Evolutionary conservation across 1,139 yeast species (phyloP).

Genomic region (Taphrina deformans): DNA sequence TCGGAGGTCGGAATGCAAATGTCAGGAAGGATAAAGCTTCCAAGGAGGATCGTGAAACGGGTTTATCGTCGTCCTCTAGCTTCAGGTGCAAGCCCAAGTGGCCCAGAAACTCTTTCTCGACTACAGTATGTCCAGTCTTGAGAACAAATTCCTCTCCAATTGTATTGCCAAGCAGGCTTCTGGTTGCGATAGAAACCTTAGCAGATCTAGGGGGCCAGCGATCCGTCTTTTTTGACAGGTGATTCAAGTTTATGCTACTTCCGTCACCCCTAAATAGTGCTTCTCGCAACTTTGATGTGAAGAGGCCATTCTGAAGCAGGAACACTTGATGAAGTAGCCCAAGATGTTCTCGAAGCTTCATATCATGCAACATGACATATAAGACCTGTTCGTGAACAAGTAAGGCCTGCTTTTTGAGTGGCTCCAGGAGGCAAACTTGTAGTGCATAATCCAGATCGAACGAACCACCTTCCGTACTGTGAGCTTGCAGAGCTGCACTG

Average conservation of each 20-base stretch:
- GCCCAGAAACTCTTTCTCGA: constrained; percentile 11
- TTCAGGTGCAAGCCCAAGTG: constrained; percentile 1
- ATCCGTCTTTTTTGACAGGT: neutral
- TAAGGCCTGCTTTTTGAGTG: constrained; percentile 4
- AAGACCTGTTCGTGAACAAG: constrained; percentile 10
- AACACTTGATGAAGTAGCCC: constrained; percentile 17
- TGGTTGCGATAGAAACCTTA: constrained; percentile 20
- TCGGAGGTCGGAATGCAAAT: constrained; percentile 16
- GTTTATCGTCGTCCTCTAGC: constrained; percentile 6
- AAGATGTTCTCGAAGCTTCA: constrained; percentile 16
- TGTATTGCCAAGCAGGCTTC: constrained; percentile 8
- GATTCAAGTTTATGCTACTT: neutral
- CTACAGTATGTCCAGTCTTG: neutral
- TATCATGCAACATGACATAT: constrained; percentile 11
- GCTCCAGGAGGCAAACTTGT: constrained; percentile 5
- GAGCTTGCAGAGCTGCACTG: neutral
- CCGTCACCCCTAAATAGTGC: neutral
- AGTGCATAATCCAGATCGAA: constrained; percentile 1
- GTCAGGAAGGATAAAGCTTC: constrained; percentile 23
- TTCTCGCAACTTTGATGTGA: neutral
- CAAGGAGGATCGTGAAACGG: constrained; percentile 9
- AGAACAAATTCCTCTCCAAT: neutral
- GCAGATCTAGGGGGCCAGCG: constrained; percentile 22
- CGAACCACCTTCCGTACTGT: neutral
- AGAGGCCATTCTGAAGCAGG: constrained; percentile 14